A percentile compares a stretch with the other conserved stretches of the same genome.
Evolutionary conservation across 1,284 basidiomycete species (phyloP).

Genomic region (Boletellus deceptivus): DNA sequence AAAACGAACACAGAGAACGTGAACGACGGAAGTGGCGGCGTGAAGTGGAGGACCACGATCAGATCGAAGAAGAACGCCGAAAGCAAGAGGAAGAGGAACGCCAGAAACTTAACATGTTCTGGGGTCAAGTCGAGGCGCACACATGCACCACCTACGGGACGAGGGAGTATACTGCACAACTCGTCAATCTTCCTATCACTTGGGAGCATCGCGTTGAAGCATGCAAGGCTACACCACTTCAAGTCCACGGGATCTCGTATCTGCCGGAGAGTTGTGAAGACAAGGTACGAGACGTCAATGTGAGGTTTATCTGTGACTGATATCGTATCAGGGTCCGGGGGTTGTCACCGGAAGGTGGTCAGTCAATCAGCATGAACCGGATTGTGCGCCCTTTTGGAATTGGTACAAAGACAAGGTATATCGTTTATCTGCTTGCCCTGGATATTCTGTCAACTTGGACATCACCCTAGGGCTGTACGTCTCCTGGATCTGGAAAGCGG

Average conservation of each 20-base stretch:
- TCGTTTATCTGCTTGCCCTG: not conserved
- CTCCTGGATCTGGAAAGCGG: not conserved
- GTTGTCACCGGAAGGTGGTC: slow-evolving; percentile 9
- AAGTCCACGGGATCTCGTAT: slow-evolving; percentile 23
- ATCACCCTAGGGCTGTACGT: not conserved
- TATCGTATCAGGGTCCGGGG: slow-evolving; percentile 17
- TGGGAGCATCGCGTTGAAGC: slow-evolving; percentile 21
- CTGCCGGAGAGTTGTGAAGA: slow-evolving; percentile 26
- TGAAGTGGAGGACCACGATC: too few species aligned
- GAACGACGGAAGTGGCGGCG: not conserved
- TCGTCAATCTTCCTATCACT: slow-evolving; percentile 20
- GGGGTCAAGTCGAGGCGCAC: slow-evolving; percentile 18
- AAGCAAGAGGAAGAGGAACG: slow-evolving; percentile 18
- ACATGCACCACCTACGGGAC: slow-evolving; percentile 24
- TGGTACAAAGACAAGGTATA: slow-evolving; percentile 21
- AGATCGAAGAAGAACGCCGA: slow-evolving; percentile 1
- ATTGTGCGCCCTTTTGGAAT: slow-evolving; percentile 25
- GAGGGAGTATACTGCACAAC: slow-evolving; percentile 24
- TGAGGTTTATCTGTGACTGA: slow-evolving; percentile 1
- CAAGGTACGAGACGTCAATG: slow-evolving; percentile 7
- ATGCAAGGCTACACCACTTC: slow-evolving; percentile 19
- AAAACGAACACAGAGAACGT: slow-evolving; percentile 4
- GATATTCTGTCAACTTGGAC: too few species aligned
- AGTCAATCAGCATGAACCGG: slow-evolving; percentile 24
- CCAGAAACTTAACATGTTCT: slow-evolving; percentile 19